Base-by-base conservation (phyloP, 805 yeast species). In the Kluyveromyces wickerhamii region DNA sequence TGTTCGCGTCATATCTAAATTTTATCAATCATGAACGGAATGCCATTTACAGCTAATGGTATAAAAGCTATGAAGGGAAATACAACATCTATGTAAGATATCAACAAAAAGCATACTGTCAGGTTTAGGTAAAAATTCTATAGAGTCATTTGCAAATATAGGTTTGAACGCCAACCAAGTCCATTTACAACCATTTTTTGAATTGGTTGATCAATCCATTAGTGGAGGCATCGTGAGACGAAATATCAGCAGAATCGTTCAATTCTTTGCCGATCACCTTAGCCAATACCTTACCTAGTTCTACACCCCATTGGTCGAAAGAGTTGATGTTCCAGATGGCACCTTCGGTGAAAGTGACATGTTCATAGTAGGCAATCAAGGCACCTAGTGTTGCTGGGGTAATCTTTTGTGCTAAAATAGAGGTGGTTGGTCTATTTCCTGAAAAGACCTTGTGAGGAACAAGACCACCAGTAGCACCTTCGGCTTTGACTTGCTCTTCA, bases 251-350 rank as follows among this genome's bases (percentile, higher is more conserved):
- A 20, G 66, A 52, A 57, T 71, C 74, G 51, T 82, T 83, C 58
- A 92, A 77, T 68, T 92, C 96, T 52, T 74, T 74, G 53, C 94
- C 89, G 56, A 92, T 89, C 40, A 74, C 92, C 79, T 92, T 92
- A 59, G 98, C 98, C 59, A 92, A 77, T 35, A 82, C 94, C 71
- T 92, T 92, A 63, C 98, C 98, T 53, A 92, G 82, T 71, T 92
- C 98, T 55, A 92, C 98, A 66, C 98, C 98, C 95, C 97, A 92
- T 72, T 92, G 98, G 71, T 92, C 98, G 60, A 86, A 92, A 13
- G 97, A 89, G 79, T 92, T 92, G 71, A 92, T 88, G 76, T 94
- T 92, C 98, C 98, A 89, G 57, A 92, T 67, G 39, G 98, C 98
- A 68, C 98, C 98, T 70, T 92, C 98, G 40, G 88, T 88, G 67